Conservation (phyloP, 345 rosid species). For the Populus tremula region DNA sequence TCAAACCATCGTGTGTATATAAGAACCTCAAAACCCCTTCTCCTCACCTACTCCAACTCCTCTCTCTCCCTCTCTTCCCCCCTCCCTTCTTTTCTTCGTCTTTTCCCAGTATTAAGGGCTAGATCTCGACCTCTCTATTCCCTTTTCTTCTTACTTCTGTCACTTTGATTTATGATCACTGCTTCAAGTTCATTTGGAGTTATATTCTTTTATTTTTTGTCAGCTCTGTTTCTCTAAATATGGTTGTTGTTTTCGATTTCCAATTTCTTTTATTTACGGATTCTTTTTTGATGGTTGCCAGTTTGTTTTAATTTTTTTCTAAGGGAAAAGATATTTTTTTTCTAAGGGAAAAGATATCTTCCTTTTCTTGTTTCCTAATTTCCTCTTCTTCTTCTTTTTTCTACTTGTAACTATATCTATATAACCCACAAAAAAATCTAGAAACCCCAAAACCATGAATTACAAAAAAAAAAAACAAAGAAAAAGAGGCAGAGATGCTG, state of each 20-base stretch:
- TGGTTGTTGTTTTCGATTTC: not conserved
- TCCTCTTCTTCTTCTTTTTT: too few species aligned
- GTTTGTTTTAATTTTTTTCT: not conserved
- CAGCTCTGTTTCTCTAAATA: not conserved
- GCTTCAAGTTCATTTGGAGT: not conserved
- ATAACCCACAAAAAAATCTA: too few species aligned
- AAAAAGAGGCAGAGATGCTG: conserved; percentile 1
- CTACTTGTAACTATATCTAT: not conserved
- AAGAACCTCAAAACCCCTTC: conserved; percentile 12
- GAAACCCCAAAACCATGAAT: conserved; percentile 9
- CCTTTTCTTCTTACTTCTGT: not conserved
- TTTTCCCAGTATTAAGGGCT: not conserved
- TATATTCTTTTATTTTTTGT: not conserved
- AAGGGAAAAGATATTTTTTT: not conserved
- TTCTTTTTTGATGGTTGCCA: not conserved
- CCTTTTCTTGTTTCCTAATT: not conserved
- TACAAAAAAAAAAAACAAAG: not conserved
- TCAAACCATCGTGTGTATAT: conserved; percentile 9
- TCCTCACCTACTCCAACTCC: not conserved
- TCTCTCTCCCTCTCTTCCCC: not conserved
- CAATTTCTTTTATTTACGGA: not conserved
- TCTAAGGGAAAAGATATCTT: not conserved
- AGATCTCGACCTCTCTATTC: conserved; percentile 5
- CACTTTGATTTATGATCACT: not conserved
- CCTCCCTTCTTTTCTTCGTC: not conserved